A percentile compares a stretch with the other conserved stretches of the same genome.
Evolutionary conservation across 2,329 filamentous ascomycete genomes (phyloP).

Genomic region (Knoxdaviesia capensis): DNA sequence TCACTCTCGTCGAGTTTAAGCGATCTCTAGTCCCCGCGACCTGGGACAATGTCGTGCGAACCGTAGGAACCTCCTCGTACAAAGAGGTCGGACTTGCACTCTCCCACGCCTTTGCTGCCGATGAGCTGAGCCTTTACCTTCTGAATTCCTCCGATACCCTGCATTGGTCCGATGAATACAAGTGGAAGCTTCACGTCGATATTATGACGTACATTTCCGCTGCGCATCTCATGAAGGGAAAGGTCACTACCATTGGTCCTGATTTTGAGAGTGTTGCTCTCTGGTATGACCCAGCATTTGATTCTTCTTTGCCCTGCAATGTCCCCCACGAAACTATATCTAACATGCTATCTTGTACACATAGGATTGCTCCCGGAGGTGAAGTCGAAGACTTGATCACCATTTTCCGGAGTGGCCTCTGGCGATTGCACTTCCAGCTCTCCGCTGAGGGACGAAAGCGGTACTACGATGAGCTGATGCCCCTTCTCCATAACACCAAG

Average conservation of each 20-base stretch:
- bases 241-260: slow-evolving; percentile 54
- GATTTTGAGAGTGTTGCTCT: slow-evolving; percentile 62
- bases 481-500: slow-evolving; percentile 55
- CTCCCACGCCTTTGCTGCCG: slow-evolving; percentile 57
- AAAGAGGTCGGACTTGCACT: slow-evolving; percentile 51
- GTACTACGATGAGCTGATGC: slow-evolving; percentile 61
- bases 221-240: slow-evolving; percentile 52
- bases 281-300: slow-evolving; percentile 35
- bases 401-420: slow-evolving; percentile 53
- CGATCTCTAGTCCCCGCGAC: slow-evolving; percentile 28
- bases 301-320: not conserved
- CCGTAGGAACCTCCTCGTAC: slow-evolving; percentile 45
- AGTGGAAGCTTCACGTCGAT: slow-evolving; percentile 57
- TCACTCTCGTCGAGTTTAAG: slow-evolving; percentile 12
- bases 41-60: slow-evolving; percentile 37
- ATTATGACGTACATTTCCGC: slow-evolving; percentile 63
- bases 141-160: slow-evolving; percentile 50
- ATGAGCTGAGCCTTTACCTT: slow-evolving; percentile 57
- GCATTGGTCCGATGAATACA: slow-evolving; percentile 40
- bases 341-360: slow-evolving; percentile 1
- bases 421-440: slow-evolving; percentile 57
- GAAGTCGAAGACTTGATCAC: slow-evolving; percentile 57
- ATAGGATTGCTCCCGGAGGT: slow-evolving; percentile 55
- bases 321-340: not conserved
- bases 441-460: slow-evolving; percentile 50